These are phyloP conservation scores for Stagonosporopsis rhizophila DNA, from an alignment of 2,329 filamentous ascomycete genomes.

Conservation along the genomic window DNA sequence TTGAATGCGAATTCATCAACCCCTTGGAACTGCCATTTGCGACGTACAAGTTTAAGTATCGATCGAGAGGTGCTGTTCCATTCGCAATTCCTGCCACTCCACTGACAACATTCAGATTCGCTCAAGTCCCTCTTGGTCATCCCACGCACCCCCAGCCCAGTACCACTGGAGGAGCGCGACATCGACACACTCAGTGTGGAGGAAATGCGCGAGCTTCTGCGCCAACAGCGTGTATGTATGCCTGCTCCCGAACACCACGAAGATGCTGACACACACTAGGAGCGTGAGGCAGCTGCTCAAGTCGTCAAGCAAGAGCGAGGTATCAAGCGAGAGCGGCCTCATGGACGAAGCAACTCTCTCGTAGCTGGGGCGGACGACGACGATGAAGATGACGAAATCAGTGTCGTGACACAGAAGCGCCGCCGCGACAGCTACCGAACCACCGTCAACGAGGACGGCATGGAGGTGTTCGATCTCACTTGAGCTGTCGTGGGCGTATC, in stretches of 20 bases:
- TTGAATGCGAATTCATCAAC: not conserved
- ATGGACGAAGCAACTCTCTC: conserved; percentile 11
- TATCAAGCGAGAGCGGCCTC: conserved; percentile 20
- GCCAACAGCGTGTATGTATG: conserved; percentile 19
- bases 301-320: conserved; percentile 16
- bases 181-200: conserved; percentile 19
- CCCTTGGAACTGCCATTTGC: conserved; percentile 15
- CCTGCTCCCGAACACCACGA: no score
- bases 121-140: conserved; percentile 46
- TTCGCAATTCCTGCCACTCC: not conserved
- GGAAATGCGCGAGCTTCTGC: conserved; percentile 29
- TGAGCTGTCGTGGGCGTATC: no score
- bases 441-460: conserved; percentile 21
- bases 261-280: not conserved
- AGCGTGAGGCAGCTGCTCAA: conserved; percentile 1
- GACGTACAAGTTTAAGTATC: conserved; percentile 30
- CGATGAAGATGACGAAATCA: conserved; percentile 15
- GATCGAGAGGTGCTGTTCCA: conserved; percentile 21
- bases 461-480: conserved; percentile 29
- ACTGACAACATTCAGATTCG: conserved; percentile 18
- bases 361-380: not conserved
- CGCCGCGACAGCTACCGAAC: not conserved
- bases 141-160: conserved; percentile 35
- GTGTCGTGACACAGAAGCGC: conserved; percentile 22
- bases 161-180: conserved; percentile 26